phyloP scores from a whole-genome alignment of 2,329 filamentous ascomycete genomes.

The Colletotrichum theobromicola region DNA sequence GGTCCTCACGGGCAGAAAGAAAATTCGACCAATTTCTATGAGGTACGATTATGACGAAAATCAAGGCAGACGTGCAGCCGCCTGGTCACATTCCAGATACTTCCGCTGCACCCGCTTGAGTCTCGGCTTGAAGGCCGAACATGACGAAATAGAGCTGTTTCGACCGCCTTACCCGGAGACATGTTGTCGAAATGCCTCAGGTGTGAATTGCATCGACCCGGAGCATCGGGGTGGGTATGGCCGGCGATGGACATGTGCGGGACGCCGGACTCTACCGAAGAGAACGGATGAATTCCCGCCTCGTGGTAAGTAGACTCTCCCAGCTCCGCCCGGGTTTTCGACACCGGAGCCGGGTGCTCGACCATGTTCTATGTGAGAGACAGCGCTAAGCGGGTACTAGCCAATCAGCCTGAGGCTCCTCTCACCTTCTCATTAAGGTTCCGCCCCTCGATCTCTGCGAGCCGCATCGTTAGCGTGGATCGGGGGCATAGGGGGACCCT shows the following conservation, averaged over 20 bases:
- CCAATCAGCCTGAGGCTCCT: conserved; percentile 1
- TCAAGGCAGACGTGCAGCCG: not conserved
- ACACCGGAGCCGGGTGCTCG: not conserved
- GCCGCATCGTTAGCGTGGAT: conserved; percentile 33
- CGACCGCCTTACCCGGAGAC: not conserved
- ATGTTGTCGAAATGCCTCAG: not conserved
- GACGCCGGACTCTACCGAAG: not conserved
- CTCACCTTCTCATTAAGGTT: not conserved
- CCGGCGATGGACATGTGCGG: not conserved
- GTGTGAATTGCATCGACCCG: not conserved
- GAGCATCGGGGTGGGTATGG: not conserved
- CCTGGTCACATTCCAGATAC: not conserved
- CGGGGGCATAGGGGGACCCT: conserved; percentile 20
- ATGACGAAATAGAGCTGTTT: not conserved
- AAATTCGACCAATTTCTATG: not conserved
- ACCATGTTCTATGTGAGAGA: not conserved
- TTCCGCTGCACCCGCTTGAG: not conserved
- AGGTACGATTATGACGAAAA: not conserved
- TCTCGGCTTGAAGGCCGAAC: not conserved
- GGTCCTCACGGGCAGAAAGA: not conserved
- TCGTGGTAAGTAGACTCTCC: not conserved
- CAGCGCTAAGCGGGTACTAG: not conserved
- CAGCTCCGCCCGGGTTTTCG: not conserved
- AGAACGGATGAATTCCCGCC: not conserved
- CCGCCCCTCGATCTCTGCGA: conserved; percentile 29